Base-by-base conservation (phyloP, 305 asterid genomes). In the Solanum hybrid region DNA sequence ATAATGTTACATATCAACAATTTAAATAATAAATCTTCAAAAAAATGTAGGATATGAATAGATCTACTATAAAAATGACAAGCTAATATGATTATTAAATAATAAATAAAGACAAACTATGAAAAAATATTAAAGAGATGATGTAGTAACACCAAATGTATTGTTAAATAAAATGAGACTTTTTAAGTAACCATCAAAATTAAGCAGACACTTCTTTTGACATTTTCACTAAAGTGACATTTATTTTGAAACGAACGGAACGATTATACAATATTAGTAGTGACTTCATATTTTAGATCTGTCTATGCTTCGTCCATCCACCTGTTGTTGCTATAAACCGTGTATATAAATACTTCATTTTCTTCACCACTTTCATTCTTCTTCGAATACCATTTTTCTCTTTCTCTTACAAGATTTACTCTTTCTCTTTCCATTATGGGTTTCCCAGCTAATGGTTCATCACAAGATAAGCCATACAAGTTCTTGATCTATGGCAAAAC, bases 401-500 rank as follows among this genome's bases (percentile, higher is more conserved):
- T 35, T 3, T 57, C 81, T 84, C 82, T 40, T 82, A 6, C 74
- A 22, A 26, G 35, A 71, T 89, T 39, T 64, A 13, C 87, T 34
- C 91, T 35, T 35, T 71, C 39, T 12, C 18, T 46, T 6, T 84
- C 71, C 69, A 84, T 34, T 10, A 96, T 96, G 98, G 97, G 93
- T 91, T 95, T 93, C 92, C 92, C 95, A 39, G 91, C 91, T 1
- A 94, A 94, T 93, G 96, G 98, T 84, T 92, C 97, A 28, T 85
- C 92, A 34, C 87, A 92, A 87, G 39, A 88, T 40, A 91, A 92
- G 86, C 89, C 95, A 82, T 28, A 88, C 86, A 96, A 95, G 94
- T 96, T 96, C 95, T 90, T 96, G 94, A 95, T 96, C 95, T 96
- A 95, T 88, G 99, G 99, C 42, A 93, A 94, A 69, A 94, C 98